A percentile compares a stretch with the other conserved stretches of the same genome.
Evolutionary conservation across 192 early-diverging fungal species (phyloP).

Genomic region (Backusella sp.): DNA sequence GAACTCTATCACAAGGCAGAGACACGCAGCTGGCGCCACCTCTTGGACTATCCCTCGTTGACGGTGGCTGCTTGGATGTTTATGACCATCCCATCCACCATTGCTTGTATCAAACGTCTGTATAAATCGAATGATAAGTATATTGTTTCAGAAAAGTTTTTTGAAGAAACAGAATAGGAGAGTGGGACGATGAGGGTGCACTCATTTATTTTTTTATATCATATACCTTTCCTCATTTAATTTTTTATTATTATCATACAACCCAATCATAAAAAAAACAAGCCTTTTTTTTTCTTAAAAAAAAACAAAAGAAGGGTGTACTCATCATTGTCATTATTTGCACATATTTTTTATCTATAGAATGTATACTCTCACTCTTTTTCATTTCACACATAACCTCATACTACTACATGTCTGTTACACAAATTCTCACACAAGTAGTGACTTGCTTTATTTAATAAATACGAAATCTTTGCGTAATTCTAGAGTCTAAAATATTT

Average conservation of each 20-base stretch:
- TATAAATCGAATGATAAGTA: conserved; percentile 38
- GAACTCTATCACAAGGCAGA: conserved; percentile 43
- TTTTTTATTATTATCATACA: neutral
- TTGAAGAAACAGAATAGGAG: conserved; percentile 16
- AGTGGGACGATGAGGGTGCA: neutral
- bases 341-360: neutral
- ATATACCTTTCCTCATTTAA: neutral
- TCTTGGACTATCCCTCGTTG: conserved; percentile 39
- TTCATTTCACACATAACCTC: neutral
- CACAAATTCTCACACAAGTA: neutral
- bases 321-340: neutral
- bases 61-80: conserved; percentile 49
- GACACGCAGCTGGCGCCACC: conserved; percentile 36
- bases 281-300: no score
- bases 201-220: neutral
- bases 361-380: neutral
- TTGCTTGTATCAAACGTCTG: conserved; percentile 43
- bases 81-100: conserved; percentile 47
- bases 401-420: neutral
- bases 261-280: neutral
- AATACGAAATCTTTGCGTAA: neutral
- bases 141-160: conserved; percentile 42
- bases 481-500: neutral
- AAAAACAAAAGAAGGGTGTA: neutral
- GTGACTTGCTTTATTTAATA: neutral